Conservation (phyloP, 2,329 filamentous ascomycete species). For the Neurospora sp. region DNA sequence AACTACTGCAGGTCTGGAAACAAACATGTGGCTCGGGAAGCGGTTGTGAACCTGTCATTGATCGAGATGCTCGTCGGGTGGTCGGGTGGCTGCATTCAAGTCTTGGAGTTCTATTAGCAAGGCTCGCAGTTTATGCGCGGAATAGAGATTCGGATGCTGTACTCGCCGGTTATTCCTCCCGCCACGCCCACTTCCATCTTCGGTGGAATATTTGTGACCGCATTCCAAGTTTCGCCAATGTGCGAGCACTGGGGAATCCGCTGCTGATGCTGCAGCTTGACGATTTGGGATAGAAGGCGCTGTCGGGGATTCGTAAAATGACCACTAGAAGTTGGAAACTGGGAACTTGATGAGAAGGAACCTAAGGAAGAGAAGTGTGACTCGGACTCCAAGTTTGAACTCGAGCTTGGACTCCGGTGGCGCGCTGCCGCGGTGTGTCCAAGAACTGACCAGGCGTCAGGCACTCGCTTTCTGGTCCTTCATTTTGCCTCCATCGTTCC, state of each 20-base stretch:
- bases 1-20: not conserved
- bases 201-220: not conserved
- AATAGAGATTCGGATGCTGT: not conserved
- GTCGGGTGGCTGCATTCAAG: not conserved
- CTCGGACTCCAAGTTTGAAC: not conserved
- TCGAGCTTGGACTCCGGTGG: not conserved
- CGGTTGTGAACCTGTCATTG: not conserved
- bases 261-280: not conserved
- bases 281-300: not conserved
- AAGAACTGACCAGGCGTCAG: not conserved
- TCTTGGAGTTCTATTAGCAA: not conserved
- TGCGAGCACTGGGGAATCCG: not conserved
- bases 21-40: not conserved
- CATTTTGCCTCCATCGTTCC: not conserved
- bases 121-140: not conserved
- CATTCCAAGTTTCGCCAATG: not conserved
- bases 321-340: not conserved
- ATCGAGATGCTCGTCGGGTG: not conserved
- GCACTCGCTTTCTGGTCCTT: not conserved
- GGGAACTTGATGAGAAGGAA: not conserved
- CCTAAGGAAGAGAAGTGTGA: not conserved
- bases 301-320: not conserved
- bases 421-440: not conserved
- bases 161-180: not conserved
- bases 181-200: not conserved